Evolutionary conservation across 2,329 filamentous ascomycete genomes (phyloP), one percentile per base, ranked within the genome.

Genomic region (Magnaporthales sp.): DNA sequence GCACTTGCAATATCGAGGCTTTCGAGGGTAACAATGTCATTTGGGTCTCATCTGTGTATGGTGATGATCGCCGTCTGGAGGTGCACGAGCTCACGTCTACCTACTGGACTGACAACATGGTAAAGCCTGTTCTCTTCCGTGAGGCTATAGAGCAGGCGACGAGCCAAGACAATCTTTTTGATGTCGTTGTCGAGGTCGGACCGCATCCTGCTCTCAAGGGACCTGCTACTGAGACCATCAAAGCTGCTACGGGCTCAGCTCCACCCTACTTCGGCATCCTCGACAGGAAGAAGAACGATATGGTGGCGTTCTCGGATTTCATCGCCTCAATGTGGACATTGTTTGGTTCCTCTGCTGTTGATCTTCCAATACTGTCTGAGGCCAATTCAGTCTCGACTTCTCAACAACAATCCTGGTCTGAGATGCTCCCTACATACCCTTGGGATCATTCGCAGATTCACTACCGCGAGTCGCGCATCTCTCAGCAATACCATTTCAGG

Each of bases 21-120:
- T 27, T 66, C 1, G 70, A 22, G 76, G 75, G 38, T 13, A 30
- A 38, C 31, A 70, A 69, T 1, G 72, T 71, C 10, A 62, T 64
- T 0, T 81, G 80, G 80, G 67, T 81, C 15, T 81, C 80, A 0
- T 81, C 77, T 46, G 79, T 81, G 6, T 71, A 75, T 63, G 74
- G 75, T 66, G 62, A 38, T 62, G 6, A 64, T 19, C 62, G 65
- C 2, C 58, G 64, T 29, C 24, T 60, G 15, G 27, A 22, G 3
- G 27, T 1, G 0, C 46, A 62, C 0, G 70, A 73, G 4, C 66
- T 78, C 24, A 58, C 11, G 1, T 71, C 67, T 5, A 61, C 63
- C 0, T 83, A 83, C 70, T 84, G 81, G 81, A 71, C 67, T 0
- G 73, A 78, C 30, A 84, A 84, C 69, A 78, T 83, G 78, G 69